phyloP scores from a whole-genome alignment of 441 rosid genomes.

The Gossypium davidsonii region DNA sequence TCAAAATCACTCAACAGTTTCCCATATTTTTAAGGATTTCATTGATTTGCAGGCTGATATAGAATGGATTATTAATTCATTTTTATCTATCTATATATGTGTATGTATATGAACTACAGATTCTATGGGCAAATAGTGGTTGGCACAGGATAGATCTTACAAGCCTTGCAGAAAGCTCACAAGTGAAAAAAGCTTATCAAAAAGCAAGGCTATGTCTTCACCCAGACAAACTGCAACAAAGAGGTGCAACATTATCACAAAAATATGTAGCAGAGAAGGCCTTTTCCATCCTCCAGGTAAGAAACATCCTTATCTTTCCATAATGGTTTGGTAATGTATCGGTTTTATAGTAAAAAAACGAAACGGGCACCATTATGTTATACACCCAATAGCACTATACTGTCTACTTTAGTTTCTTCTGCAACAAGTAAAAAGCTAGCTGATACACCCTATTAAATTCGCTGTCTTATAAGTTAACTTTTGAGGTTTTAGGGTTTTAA shows the following conservation, averaged over 20 bases:
- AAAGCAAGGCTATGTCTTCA: slow-evolving; percentile 88
- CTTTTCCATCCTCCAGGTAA: slow-evolving; percentile 80
- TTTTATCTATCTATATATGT: not conserved
- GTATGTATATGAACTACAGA: slow-evolving; percentile 27
- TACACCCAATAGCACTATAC: not conserved
- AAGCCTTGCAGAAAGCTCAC: slow-evolving; percentile 57
- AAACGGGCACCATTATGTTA: not conserved
- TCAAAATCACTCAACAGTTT: no score
- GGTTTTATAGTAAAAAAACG: not conserved
- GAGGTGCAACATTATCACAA: slow-evolving; percentile 58
- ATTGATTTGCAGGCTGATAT: not conserved
- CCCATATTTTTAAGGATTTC: not conserved
- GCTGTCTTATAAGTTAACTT: not conserved
- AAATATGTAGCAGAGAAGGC: slow-evolving; percentile 65
- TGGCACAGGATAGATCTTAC: slow-evolving; percentile 53
- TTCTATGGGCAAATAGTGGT: slow-evolving; percentile 68
- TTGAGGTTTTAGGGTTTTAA: not conserved
- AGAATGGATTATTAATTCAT: slow-evolving; percentile 4
- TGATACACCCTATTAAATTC: not conserved
- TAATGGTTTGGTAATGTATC: not conserved
- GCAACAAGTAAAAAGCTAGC: not conserved
- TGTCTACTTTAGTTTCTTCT: not conserved
- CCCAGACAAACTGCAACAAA: slow-evolving; percentile 89
- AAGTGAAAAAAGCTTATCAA: slow-evolving; percentile 86
- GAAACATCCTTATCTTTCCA: no score